Evolutionary conservation across 1,139 yeast genomes (phyloP).

Genomic region (Geotrichum siamense): DNA sequence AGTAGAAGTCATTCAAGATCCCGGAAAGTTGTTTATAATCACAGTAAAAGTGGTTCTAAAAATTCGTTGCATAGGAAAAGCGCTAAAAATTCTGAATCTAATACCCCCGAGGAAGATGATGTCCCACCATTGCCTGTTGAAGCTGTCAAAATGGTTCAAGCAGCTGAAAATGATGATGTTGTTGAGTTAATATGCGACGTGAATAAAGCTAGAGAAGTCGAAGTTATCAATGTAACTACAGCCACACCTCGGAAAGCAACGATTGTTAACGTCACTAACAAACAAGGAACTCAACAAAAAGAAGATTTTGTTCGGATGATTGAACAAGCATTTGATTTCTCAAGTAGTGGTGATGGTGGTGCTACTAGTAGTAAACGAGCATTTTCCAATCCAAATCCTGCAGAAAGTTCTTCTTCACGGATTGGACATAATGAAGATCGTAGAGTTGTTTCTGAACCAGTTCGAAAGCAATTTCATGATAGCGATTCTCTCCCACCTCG

Average conservation of each 20-base stretch:
- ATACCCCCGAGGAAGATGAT: neutral
- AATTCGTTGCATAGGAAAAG: neutral
- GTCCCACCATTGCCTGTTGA: slow-evolving; percentile 17
- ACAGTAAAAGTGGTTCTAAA: neutral
- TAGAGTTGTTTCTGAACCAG: slow-evolving; percentile 12
- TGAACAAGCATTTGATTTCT: slow-evolving; percentile 17
- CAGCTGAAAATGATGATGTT: slow-evolving; percentile 2
- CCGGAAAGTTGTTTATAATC: slow-evolving; percentile 10
- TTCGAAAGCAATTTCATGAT: neutral
- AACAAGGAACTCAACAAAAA: slow-evolving; percentile 1
- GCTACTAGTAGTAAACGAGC: slow-evolving; percentile 2
- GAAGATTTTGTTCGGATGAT: slow-evolving; percentile 18
- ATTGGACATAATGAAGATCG: slow-evolving; percentile 4
- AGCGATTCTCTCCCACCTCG: neutral
- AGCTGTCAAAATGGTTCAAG: slow-evolving; percentile 13
- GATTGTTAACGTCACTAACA: neutral
- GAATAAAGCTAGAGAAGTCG: neutral
- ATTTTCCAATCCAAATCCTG: slow-evolving; percentile 2
- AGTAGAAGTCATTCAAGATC: slow-evolving; percentile 11
- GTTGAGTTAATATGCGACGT: neutral
- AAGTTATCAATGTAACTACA: neutral
- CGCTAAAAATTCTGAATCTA: slow-evolving; percentile 2
- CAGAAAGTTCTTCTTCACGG: neutral
- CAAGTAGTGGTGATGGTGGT: neutral
- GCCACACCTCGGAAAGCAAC: neutral